Evolutionary conservation across 129 eudicot genomes (phyloP).

Genomic region (Lactuca saligna): DNA sequence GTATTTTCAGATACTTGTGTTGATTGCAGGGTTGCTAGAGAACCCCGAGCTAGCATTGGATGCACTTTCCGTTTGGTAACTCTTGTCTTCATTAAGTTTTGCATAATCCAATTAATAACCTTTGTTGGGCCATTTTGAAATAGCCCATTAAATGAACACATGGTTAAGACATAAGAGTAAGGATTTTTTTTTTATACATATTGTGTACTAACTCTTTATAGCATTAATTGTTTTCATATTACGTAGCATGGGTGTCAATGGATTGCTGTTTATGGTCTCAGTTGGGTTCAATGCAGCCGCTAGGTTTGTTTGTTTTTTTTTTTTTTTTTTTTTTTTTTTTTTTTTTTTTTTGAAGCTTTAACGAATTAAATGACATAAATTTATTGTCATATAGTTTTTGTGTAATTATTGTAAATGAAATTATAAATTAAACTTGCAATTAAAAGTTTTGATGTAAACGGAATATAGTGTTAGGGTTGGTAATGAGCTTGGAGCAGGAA

Average conservation of each 20-base stretch:
- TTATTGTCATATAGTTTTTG: not conserved
- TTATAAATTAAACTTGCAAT: not conserved
- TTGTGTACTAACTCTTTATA: not conserved
- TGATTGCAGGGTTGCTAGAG: slow-evolving; percentile 59
- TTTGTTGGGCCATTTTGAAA: not conserved
- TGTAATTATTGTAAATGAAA: not conserved
- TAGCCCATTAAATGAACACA: not conserved
- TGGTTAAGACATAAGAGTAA: not conserved
- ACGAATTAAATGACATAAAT: not conserved
- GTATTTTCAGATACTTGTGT: slow-evolving; percentile 64
- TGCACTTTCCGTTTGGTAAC: slow-evolving; percentile 69
- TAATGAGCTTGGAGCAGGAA: slow-evolving; percentile 89
- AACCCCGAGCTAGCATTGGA: slow-evolving; percentile 71
- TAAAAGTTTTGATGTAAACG: too few relatives aligned
- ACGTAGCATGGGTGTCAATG: slow-evolving; percentile 61
- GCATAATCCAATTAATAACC: not conserved
- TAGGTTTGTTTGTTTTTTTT: slow-evolving; percentile 57
- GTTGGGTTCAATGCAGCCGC: slow-evolving; percentile 91
- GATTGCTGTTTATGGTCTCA: slow-evolving; percentile 60
- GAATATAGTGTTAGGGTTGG: slow-evolving; percentile 81
- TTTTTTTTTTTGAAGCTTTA: not conserved
- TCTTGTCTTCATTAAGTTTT: not conserved
- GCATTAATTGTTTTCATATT: not conserved
- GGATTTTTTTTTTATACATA: not conserved
- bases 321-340: too few relatives aligned